Percentiles rank a stretch among this genome's conserved stretches.
These are phyloP conservation scores for Ogataea dorogensis DNA, from an alignment of 805 yeast species.

Conservation along the genomic window DNA sequence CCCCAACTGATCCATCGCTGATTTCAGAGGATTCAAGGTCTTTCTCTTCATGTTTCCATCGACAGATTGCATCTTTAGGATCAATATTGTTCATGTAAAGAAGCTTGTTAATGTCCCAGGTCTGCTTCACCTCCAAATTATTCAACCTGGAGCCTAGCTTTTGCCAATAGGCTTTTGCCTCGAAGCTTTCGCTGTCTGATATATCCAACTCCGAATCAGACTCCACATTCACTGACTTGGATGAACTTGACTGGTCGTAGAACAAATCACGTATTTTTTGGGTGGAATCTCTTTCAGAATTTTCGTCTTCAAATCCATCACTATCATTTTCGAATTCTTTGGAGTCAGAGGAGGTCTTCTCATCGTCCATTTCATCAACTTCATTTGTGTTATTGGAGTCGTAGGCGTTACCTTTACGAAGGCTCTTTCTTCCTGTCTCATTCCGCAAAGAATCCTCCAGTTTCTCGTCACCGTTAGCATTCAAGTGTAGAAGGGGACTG, in stretches of 20 bases:
- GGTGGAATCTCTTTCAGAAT: not conserved
- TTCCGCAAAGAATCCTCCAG: too few relatives aligned
- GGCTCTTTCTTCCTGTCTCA: conserved; percentile 59
- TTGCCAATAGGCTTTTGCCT: conserved; percentile 37
- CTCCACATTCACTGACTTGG: conserved; percentile 40
- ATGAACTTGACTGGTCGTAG: too few relatives aligned
- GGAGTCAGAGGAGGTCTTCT: conserved; percentile 39
- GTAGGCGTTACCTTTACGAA: conserved; percentile 62
- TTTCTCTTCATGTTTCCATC: conserved; percentile 63
- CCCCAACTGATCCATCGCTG: conserved; percentile 32
- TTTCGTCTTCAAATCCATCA: not conserved
- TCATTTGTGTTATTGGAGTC: conserved; percentile 35
- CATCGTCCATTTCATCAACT: conserved; percentile 43
- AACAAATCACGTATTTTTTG: too few relatives aligned
- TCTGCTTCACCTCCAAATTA: conserved; percentile 48
- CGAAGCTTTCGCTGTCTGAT: conserved; percentile 39
- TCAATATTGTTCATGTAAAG: conserved; percentile 75
- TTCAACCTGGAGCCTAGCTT: conserved; percentile 60
- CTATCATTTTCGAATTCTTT: conserved; percentile 36
- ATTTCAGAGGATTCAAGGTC: conserved; percentile 32
- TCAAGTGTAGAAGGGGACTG: conserved; percentile 34
- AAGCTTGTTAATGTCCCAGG: conserved; percentile 79
- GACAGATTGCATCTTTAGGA: conserved; percentile 66
- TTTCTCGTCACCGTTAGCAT: conserved; percentile 37
- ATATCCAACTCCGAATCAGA: conserved; percentile 51